Evolutionary conservation across 768 basidiomycete species (phyloP), one percentile per base, ranked within the genome.

Genomic region (Phanerodontia chrysosporium): DNA sequence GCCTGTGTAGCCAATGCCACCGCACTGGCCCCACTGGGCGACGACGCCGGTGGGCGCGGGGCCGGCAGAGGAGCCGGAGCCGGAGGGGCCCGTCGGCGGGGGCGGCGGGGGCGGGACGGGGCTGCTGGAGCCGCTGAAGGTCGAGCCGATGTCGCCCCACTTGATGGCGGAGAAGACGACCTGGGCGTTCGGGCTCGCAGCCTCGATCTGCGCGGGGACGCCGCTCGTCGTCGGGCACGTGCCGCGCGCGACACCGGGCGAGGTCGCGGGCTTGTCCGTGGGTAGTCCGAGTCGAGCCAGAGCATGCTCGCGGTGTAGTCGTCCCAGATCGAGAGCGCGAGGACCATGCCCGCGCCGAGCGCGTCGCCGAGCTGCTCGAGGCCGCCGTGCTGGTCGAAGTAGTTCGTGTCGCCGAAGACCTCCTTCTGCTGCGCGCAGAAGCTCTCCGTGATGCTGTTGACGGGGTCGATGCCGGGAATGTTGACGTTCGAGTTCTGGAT

Each of bases 101-200:
- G 49, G n/a, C n/a, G 32, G 62, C 53, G 32, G 55, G 25, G 36
- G 21, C 24, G 56, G 21, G 39, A 63, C 65, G 39, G 49, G 9
- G 57, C 39, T 30, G 49, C 58, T 35, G 32, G 54, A 30, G 35
- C 29, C 29, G 49, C n/a, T 51, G 64, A 65, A 81, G 58, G 80
- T 81, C 29, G 78, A 76, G 62, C 76, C 77, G 65, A 82, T 77
- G 67, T 74, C 70, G 58, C 80, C 81, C 66, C 76, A 78, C 67
- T 72, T 76, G 74, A 82, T 83, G 76, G 82, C 82, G 30, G 81
- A 82, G 77, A 67, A 83, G 59, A 72, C 75, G 69, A 83, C 81
- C 22, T 72, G 71, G 30, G 79, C 74, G 66, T 72, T 73, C 53
- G 79, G 66, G 62, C 61, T 57, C 51, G 70, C 49, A 24, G 66